Base-by-base conservation (phyloP, 768 basidiomycete genomes). In the Scleroderma bovista region DNA sequence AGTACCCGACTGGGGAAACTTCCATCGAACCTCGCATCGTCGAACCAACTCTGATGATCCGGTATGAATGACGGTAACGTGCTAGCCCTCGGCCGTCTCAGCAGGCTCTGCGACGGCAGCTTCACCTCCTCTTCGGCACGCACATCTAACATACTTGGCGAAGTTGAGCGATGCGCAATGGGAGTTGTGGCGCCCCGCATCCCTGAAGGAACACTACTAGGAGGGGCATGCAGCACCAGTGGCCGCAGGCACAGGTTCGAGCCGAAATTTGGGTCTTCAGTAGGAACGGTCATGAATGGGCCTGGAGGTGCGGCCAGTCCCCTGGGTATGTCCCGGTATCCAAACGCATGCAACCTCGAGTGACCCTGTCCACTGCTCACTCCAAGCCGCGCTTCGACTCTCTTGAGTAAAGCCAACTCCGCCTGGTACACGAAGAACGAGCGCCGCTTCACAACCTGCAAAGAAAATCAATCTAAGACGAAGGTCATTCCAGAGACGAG, bases 1-100 rank as follows among this genome's bases (percentile, higher is more conserved):
- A 96, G 67, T 54, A 98, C 93, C 20, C 93, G 77, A 60, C 88
- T 92, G 15, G 95, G 95, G 72, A 98, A 94, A 60, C 88, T 92
- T 40, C 95, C 94, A 65, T 98, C 94, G 64, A 97, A 98, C 52
- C 89, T 71, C 31, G 82, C 79, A 64, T 93, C 91, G 59, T 93
- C 86, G 70, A 97, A 96, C 94, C 94, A 98, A n/a, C 83, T 76
- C 67, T 88, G 82, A 60, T 92, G 89, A 60, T 88, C 84, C 19
- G 78, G 75, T 19, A 75, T 75, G 51, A 81, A 76, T 50, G 81
- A 76, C 12, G 83, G 81, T 40, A 86, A 77, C 24, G 87, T 88
- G 54, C 75, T 81, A 47, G 86, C 87, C 55, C 89, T 75, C 38
- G 83, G 87, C 32, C 89, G 75, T 33, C 64, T 60, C 48, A 59